phyloP scores from a whole-genome alignment of 345 rosid genomes.

The Triadica sebifera region DNA sequence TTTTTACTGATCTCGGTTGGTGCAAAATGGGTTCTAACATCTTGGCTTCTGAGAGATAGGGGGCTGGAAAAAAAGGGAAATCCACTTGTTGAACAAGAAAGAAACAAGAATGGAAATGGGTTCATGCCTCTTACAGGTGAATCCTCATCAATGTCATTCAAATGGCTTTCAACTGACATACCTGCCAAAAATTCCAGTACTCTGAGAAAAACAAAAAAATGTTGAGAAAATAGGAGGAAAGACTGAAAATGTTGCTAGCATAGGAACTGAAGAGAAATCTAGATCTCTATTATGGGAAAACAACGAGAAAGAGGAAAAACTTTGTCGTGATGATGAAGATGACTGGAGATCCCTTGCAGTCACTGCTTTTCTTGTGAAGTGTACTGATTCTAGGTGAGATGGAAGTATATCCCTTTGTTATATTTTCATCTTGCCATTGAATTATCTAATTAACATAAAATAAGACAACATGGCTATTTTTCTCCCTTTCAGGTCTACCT shows the following conservation, averaged over 20 bases:
- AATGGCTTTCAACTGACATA: constrained; percentile 96
- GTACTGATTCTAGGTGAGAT: constrained; percentile 68
- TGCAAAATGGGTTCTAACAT: constrained; percentile 83
- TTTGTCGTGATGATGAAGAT: constrained; percentile 53
- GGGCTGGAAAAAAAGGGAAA: constrained; percentile 32
- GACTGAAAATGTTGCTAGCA: constrained; percentile 22
- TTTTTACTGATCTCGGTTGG: constrained; percentile 83
- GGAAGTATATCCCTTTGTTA: not conserved
- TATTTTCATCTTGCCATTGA: not conserved
- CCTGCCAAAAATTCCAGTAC: constrained; percentile 56
- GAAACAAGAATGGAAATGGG: constrained; percentile 24
- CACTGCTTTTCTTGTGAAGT: constrained; percentile 83
- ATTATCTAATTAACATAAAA: not conserved
- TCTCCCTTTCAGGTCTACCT: constrained; percentile 57
- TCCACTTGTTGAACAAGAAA: constrained; percentile 16
- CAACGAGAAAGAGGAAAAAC: constrained; percentile 23
- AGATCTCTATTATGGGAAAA: constrained; percentile 19
- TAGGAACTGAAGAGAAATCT: constrained; percentile 26
- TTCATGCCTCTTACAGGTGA: constrained; percentile 21
- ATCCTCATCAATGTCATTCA: constrained; percentile 70
- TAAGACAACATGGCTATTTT: constrained; percentile 1
- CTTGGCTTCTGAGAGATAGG: constrained; percentile 70
- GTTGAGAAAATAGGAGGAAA: constrained; percentile 23
- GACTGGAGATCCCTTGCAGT: constrained; percentile 97
- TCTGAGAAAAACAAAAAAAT: constrained; percentile 33